phyloP scores from a whole-genome alignment of 2,329 filamentous ascomycete genomes.

The Xylariaceae sp. region DNA sequence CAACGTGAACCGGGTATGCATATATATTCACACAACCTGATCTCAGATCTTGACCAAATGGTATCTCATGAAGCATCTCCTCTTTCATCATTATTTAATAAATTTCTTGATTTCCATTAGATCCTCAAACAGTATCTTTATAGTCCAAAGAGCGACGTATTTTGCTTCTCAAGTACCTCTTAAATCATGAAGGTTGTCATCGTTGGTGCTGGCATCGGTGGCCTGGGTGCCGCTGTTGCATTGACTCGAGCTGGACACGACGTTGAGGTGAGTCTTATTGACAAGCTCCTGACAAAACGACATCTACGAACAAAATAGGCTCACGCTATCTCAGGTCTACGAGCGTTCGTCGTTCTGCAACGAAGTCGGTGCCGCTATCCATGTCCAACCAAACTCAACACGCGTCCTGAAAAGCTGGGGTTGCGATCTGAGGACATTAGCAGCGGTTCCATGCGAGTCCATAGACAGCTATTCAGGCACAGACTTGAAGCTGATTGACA shows the following conservation, averaged over 20 bases:
- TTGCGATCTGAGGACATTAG: conserved; percentile 5
- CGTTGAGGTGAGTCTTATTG: conserved; percentile 9
- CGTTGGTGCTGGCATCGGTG: conserved; percentile 16
- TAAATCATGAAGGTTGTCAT: conserved; percentile 13
- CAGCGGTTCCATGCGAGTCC: conserved; percentile 2
- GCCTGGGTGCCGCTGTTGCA: conserved; percentile 5
- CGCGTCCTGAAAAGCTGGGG: conserved; percentile 11
- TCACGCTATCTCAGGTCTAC: conserved; percentile 9
- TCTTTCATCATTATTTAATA: no score
- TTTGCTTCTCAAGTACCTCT: not conserved
- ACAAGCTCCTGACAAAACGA: not conserved
- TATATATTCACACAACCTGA: no score
- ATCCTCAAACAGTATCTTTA: no score
- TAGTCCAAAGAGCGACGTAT: no score
- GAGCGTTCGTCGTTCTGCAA: conserved; percentile 14
- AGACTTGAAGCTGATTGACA: not conserved
- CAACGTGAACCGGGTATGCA: no score
- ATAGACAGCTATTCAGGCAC: not conserved
- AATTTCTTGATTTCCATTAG: no score
- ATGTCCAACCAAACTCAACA: conserved; percentile 10
- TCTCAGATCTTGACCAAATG: no score
- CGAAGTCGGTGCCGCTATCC: conserved; percentile 15
- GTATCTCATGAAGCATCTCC: no score
- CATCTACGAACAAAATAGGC: not conserved
- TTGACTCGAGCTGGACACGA: conserved; percentile 15